phyloP scores from a whole-genome alignment of 768 basidiomycete species.

The Scleroderma citrinum region DNA sequence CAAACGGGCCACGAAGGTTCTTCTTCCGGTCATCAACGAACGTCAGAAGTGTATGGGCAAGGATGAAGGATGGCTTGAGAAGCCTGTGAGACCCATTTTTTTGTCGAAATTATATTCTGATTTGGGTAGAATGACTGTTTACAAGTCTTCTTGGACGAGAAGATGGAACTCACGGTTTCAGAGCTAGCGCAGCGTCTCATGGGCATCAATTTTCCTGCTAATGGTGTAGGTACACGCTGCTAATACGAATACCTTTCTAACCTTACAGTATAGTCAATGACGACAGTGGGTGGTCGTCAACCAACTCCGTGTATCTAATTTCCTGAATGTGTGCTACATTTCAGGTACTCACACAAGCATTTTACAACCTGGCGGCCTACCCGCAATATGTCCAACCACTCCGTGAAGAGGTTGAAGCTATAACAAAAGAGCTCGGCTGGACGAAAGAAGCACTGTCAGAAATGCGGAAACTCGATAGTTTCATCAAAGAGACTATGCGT shows the following conservation, averaged over 20 bases:
- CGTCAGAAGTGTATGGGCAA: constrained; percentile 18
- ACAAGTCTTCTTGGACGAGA: not conserved
- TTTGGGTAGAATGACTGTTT: not conserved
- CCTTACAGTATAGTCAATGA: not conserved
- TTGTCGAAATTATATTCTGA: not conserved
- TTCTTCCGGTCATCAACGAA: constrained; percentile 29
- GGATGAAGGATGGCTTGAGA: constrained; percentile 25
- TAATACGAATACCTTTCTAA: not conserved
- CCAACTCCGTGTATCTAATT: not conserved
- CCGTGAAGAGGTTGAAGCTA: constrained; percentile 33
- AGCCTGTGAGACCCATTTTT: constrained; percentile 22
- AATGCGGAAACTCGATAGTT: constrained; percentile 36
- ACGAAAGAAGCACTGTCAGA: constrained; percentile 20
- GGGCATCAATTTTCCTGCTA: not conserved
- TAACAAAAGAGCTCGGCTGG: constrained; percentile 25
- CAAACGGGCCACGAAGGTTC: constrained; percentile 6
- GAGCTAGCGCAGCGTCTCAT: not conserved
- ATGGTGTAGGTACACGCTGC: constrained; percentile 14
- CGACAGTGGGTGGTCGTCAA: not conserved
- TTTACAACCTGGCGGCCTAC: constrained; percentile 31
- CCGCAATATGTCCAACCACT: constrained; percentile 31
- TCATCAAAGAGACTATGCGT: constrained; percentile 33
- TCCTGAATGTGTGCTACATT: not conserved
- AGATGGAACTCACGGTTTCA: not conserved
- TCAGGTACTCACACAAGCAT: constrained; percentile 29